phyloP scores from a whole-genome alignment of 1,139 yeast species.

The Arxiozyma slooffiae region DNA sequence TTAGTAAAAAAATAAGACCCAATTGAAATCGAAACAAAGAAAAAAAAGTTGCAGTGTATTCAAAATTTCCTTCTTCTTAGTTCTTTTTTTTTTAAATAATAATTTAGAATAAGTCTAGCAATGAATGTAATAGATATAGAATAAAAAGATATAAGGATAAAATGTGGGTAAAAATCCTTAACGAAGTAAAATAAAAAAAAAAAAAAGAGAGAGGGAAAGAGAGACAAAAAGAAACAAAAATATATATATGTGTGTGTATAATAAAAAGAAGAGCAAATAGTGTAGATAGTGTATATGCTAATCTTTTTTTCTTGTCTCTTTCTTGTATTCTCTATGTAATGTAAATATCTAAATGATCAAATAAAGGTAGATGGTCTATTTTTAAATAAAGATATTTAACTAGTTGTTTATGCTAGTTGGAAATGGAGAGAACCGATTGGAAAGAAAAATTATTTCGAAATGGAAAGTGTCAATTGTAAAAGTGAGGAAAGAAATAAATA shows the following conservation, averaged over 20 bases:
- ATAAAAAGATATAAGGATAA: neutral
- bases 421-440: no score
- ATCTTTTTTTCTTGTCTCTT: neutral
- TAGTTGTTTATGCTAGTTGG: neutral
- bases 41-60: neutral
- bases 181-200: neutral
- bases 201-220: no score
- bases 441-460: no score
- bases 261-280: neutral
- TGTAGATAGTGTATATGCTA: neutral
- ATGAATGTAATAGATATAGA: neutral
- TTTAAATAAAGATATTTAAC: no score
- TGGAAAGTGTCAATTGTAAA: neutral
- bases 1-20: conserved; percentile 4
- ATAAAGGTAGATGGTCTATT: neutral
- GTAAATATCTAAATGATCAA: neutral
- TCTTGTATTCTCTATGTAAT: neutral
- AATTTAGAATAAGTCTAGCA: neutral
- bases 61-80: neutral
- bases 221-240: neutral
- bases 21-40: neutral
- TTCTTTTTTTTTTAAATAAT: no score
- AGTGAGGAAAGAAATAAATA: no score
- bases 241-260: neutral
- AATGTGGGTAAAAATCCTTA: neutral